Evolutionary conservation across 2,329 filamentous ascomycete genomes (phyloP), one percentile per base, ranked within the genome.

Genomic region (Fusarium pseudonygamai): DNA sequence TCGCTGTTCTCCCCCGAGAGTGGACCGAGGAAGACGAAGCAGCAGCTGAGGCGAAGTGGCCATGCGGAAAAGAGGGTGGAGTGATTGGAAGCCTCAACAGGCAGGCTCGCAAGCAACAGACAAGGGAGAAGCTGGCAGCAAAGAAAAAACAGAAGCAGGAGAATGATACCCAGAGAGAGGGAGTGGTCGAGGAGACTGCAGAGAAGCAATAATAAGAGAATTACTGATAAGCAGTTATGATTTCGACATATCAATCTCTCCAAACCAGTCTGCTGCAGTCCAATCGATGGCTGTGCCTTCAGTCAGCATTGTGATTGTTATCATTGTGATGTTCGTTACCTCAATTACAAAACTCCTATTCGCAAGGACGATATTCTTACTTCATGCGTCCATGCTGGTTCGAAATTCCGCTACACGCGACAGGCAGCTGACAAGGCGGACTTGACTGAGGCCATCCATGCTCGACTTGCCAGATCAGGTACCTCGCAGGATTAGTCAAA

Each of bases 21-120:
- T 99, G 96, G 96, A 91, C 86, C 1, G 92, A 90, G 40, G 93
- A 93, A 68, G 94, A 97, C 74, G 96, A 99, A 83, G 88, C 87
- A 37, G 87, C 87, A 36, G 91, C 91, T 57, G 83, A 88, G 73
- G 85, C 87, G 59, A 89, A 87, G 71, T 94, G 91, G 89, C 90
- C 91, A 1, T 88, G 89, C 59, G 87, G 86, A 32, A 83, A 85
- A 43, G 87, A 89, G 77, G 84, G 79, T 60, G 85, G 83, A 71
- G 84, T 88, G 22, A 87, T 89, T 65, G 88, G 87, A 37, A 86
- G 83, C 59, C 72, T 89, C 32, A 86, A 88, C 73, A 88, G 89
- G 79, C 84, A 85, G 55, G 81, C 85, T 7, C 85, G 88, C 24
- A 89, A 89, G 73, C 85, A 87, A 76, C 85, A 90, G 78, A 90